Conservation (phyloP, 257 asterid genomes). For the Ligustrum vulgare region DNA sequence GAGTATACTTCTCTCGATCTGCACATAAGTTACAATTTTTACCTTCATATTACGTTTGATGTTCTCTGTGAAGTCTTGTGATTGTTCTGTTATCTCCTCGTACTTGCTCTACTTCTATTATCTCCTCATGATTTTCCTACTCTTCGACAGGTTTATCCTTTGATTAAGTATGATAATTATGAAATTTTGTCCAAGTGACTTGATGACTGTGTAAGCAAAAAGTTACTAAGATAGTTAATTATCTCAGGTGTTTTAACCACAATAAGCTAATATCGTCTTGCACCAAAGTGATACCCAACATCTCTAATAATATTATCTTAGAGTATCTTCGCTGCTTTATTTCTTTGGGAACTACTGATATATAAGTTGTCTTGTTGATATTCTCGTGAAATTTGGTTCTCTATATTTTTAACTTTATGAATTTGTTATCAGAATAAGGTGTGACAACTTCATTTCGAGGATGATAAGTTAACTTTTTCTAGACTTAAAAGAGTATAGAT, state of each 20-base stretch:
- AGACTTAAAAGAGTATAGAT: neutral
- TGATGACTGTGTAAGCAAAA: neutral
- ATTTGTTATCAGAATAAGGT: slow-evolving; percentile 72
- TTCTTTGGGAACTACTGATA: no score
- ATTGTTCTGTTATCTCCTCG: neutral
- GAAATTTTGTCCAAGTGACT: neutral
- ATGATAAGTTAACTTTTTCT: slow-evolving; percentile 63
- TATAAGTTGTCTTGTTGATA: no score
- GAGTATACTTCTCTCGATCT: slow-evolving; percentile 30
- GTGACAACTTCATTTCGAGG: slow-evolving; percentile 92
- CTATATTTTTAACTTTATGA: slow-evolving; percentile 35
- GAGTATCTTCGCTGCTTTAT: slow-evolving; percentile 71
- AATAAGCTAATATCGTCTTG: no score
- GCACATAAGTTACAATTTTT: neutral
- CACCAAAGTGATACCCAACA: neutral
- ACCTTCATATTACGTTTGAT: neutral
- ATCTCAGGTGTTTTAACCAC: neutral
- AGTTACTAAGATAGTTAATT: neutral
- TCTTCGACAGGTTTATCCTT: no score
- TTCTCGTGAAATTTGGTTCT: slow-evolving; percentile 10
- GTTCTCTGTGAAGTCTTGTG: neutral
- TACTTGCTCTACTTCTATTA: no score
- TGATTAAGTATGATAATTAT: neutral
- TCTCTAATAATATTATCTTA: no score
- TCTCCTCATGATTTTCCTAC: no score